Base-by-base conservation (phyloP, 331 rosid genomes). In the Malus hybrid region DNA sequence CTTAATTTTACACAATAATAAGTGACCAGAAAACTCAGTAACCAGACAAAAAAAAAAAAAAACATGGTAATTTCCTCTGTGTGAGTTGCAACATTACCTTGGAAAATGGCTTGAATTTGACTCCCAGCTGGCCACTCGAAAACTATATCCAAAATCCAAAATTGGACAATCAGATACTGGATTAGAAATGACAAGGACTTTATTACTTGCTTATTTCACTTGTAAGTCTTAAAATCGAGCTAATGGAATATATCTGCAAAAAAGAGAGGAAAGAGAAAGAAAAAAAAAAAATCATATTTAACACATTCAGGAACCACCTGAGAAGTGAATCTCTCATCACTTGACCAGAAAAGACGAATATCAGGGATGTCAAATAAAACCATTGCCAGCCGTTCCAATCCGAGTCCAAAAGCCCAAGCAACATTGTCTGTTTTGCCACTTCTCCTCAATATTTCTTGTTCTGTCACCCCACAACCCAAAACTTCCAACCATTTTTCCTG, bases 341-440 rank as follows among this genome's bases (percentile, higher is more conserved):
- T 78, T 75, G 97, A 87, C 99, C 99, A 95, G 81, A 95, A 95
- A 75, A 95, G 88, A 28, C 97, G 97, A 77, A 95, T 92, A 83
- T 95, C 97, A 7, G 97, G 97, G 77, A 95, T 95, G 77, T 90
- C 97, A 89, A 95, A 95, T 66, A 95, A 88, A 85, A 95, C 97
- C 99, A 95, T 95, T 20, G 99, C 99, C 65, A 95, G 84, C 80
- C 97, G 87, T 85, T 95, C 99, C 85, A 95, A 82, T 56, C 99
- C 99, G 34, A 95, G 91, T 77, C 99, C 99, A 20, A 95, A 95
- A 77, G 99, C 99, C 97, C 97, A 95, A 76, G 99, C 97, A 79
- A 95, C 97, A 81, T 90, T 89, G 80, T 84, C 60, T 59, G 82
- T 52, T 82, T 85, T 88, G 50, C 92, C 97, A 78, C 92, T 90